Evolutionary conservation across 1,139 yeast species (phyloP), one percentile per base, ranked within the genome.

Genomic region (Hansenula sp.): DNA sequence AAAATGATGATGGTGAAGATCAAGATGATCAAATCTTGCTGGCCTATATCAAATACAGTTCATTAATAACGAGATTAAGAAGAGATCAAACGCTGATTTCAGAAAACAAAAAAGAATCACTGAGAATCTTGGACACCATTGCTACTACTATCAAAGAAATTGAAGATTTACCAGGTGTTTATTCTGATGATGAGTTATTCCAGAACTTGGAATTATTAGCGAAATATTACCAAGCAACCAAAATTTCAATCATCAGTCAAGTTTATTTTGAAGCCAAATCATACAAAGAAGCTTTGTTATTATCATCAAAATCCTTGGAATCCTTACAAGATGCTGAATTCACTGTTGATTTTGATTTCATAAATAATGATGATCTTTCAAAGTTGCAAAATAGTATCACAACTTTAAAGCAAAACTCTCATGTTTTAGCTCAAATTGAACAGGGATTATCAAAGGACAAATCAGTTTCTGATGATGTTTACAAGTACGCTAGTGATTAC

Each of bases 121-220:
- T 53, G 44, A 56, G 52, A 47, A 53, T 48, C 39, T 45, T 44
- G 34, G 53, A 47, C 45, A 63, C 47, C 40, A 66, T 45, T 54
- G 71, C 50, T 68, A 65, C 45, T 61, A 62, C 49, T 32, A 63
- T 83, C 27, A 66, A 66, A 7, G 84, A 84, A 53, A 65, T 89
- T 41, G 71, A 76, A 57, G 96, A 88, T 49, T 72, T 91, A 43
- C 96, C 97, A 0, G 98, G 98, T 71, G 96, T 91, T 19, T 81
- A 84, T 59, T 86, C 87, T 47, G 96, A 89, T 58, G 94, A 86
- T 44, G 83, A 76, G 30, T 71, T 91, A 44, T 62, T 68, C 50
- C 64, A 67, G 16, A 77, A 86, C 12, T 68, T 90, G 45, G 76
- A 72, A 18, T 59, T 71, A 16, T 63, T 84, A 55, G 67, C 66